Base-by-base conservation (phyloP, 169 alveolate genomes). In the Plasmodium adleri region DNA sequence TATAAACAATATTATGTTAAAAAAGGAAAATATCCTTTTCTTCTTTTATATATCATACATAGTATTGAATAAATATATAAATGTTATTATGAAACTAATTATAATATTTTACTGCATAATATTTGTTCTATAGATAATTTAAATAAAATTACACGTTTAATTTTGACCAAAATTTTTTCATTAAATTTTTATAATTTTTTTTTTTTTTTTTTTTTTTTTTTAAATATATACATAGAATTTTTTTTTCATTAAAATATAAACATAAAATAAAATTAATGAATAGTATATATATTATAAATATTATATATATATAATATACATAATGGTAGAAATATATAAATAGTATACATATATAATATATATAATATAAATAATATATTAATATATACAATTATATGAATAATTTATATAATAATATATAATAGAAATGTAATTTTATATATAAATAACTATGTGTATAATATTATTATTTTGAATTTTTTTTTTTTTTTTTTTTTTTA, bases 171-270 rank as follows among this genome's bases (percentile, higher is more conserved):
- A 32, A n/a, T 10, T 32, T 66, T 28, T 66, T 6, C 24, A 26
- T 62, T 24, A 49, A 64, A 13, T 39, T 15, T 8, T n/a, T 24
- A 32, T 26, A 39, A 39, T 20, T 20, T 20, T 20, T 20, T 20
- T 20, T 20, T 20, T 20, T 60, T 10, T 60, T 17, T 17, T 26
- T 17, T 8, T 59, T 60, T 10, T 60, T 66, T 28, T 39, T n/a
- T n/a, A 66, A 66, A 66, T 4, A 66, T 66, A 66, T 66, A 22
- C 56, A 66, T 66, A 66, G 66, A 71, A 52, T 26, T 71, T 52
- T 71, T 50, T 43, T 70, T 39, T 70, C 13, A 17, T 62, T 5
- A 22, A 17, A 62, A 17, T 17, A 39, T 26, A 66, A 66, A 66
- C 5, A 39, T 32, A 66, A 28, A 66, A 26, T 10, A 24, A 64